Base-by-base conservation (phyloP, 2,329 filamentous ascomycete species). In the Metarhizium humberi region DNA sequence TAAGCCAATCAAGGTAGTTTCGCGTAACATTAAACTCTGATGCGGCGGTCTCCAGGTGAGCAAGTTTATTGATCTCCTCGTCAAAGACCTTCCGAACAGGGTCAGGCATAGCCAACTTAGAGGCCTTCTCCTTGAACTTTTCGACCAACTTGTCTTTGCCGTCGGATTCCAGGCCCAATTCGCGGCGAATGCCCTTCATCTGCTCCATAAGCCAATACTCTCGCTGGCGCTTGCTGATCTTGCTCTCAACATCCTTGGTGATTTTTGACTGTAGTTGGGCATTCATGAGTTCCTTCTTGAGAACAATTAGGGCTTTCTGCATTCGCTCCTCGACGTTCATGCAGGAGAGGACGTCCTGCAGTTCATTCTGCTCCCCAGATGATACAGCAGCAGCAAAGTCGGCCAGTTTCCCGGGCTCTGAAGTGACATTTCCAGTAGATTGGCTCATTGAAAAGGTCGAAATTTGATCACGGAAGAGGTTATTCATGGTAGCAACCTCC, bases 161-260 rank as follows among this genome's bases (percentile, higher is more conserved):
- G 67, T 99, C 94, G 6, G 90, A 95, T 69, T 99, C 95, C 53
- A 99, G 90, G 25, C 95, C 94, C 51, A 99, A 82, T 72, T 99
- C 94, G 56, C 94, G 83, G 56, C 90, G 87, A 66, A 99, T 99
- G 30, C 92, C 94, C 77, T 97, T 97, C 92, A 99, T 96, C 71
- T 99, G 95, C 73, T 99, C 94, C 90, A 96, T 95, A 50, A 99
- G 77, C 89, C 91, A 97, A 74, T 97, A 99, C 68, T 99, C 94
- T 53, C 94, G 85, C 70, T 99, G 94, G 34, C 92, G 86, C 74
- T 99, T 97, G 64, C 92, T 92, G 54, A 99, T 97, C 73, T 96
- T 96, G 66, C 84, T 90, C 70, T 97, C 94, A 18, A 99, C 95
- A 67, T 99, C 94, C 73, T 96, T 96, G 56, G 88, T 90, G 56